Evolutionary conservation across 2,329 filamentous ascomycete genomes (phyloP), one percentile per base, ranked within the genome.

Genomic region (Claviceps pusilla): DNA sequence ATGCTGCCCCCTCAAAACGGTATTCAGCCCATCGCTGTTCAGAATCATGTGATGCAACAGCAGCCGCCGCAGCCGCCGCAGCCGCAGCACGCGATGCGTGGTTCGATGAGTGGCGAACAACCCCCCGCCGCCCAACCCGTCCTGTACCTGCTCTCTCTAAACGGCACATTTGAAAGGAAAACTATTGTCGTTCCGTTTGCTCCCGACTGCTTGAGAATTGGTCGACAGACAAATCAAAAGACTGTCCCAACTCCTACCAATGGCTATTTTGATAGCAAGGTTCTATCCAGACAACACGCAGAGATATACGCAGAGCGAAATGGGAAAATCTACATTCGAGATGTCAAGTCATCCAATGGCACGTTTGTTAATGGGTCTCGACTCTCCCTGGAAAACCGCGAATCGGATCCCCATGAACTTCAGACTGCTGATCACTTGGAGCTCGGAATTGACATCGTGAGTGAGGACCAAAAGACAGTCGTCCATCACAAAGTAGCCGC

Each of bases 401-500:
- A 98, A 69, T 97, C 91, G 0, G 93, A 97, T 57, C 90, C 93
- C 0, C 89, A 96, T 66, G 91, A 97, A 66, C 74, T 98, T 39
- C 85, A 90, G 63, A 89, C 91, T 56, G 84, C 89, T 60, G 93
- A 98, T 65, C 88, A 93, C 58, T 74, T 98, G 53, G 93, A 98
- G 66, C 77, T 98, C 41, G 93, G 93, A 54, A 98, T 98, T 63
- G 93, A 98, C 66, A 98, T 98, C 64, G 91, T 98, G 52, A 95
- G 89, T 69, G 93, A 98, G 68, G 93, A 98, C 66, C 91, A 97
- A 68, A 97, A 95, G 72, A 96, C 90, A 0, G 89, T 98, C 33
- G 90, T 98, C 14, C 93, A 98, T 66, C 93, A 97, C 73, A 98
- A 98, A 66, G 93, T 98, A 50, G 90, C 91, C 24, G 90, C 93